phyloP scores from a whole-genome alignment of 345 rosid genomes.

The Eucalyptus fibrosa region DNA sequence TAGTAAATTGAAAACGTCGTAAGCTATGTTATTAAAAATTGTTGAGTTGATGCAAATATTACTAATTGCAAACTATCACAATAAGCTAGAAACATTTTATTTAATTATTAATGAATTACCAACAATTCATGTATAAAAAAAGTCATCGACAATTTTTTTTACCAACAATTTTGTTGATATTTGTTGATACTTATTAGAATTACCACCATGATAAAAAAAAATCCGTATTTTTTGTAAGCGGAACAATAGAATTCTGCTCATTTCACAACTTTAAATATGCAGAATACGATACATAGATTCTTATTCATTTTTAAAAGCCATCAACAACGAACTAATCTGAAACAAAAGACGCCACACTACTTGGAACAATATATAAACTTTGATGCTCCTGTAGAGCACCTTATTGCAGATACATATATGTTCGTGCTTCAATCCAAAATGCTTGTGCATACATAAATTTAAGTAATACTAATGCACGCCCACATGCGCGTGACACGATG shows the following conservation, averaged over 20 bases:
- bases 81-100: not conserved
- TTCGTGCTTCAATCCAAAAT: not conserved
- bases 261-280: not conserved
- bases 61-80: not conserved
- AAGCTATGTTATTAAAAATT: not conserved
- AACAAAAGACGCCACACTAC: not conserved
- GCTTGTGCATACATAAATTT: not conserved
- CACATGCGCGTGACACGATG: not conserved
- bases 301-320: not conserved
- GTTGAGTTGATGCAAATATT: not conserved
- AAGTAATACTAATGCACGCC: not conserved
- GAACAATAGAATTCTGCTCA: not conserved
- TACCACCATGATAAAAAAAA: too few species aligned
- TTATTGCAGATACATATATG: not conserved
- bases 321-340: not conserved
- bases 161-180: not conserved
- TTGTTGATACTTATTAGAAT: not conserved
- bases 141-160: not conserved
- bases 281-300: not conserved
- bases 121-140: not conserved
- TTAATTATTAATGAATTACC: not conserved
- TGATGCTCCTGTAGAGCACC: not conserved
- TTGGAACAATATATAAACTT: not conserved
- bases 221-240: not conserved
- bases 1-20: not conserved